These are phyloP conservation scores for Calocybe gangraenosa DNA, from an alignment of 768 basidiomycete species.

Conservation along the genomic window DNA sequence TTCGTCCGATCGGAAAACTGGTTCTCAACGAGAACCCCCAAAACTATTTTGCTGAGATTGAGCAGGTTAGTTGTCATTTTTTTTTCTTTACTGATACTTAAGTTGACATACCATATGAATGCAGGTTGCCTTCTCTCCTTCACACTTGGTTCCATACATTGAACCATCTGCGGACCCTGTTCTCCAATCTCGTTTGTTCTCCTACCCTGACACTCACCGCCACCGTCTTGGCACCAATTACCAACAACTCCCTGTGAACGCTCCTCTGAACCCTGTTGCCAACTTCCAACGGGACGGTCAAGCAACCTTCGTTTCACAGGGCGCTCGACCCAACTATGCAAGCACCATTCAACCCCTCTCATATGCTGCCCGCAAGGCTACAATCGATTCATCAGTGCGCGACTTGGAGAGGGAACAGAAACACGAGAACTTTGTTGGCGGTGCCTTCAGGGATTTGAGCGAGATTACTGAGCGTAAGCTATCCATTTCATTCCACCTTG, in stretches of 20 bases:
- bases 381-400: conserved; percentile 36
- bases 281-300: conserved; percentile 94
- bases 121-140: conserved; percentile 83
- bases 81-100: conserved; percentile 4
- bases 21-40: conserved; percentile 73
- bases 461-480: conserved; percentile 76
- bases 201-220: conserved; percentile 87
- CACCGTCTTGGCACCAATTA: conserved; percentile 81
- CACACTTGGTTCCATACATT: conserved; percentile 83
- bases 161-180: conserved; percentile 92
- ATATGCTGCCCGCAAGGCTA: conserved; percentile 50
- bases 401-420: conserved; percentile 35
- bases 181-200: conserved; percentile 91
- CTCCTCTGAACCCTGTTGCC: conserved; percentile 63
- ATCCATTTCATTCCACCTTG: conserved; percentile 10
- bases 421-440: conserved; percentile 77
- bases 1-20: conserved; percentile 83
- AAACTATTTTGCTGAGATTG: conserved; percentile 94
- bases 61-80: conserved; percentile 58
- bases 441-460: conserved; percentile 63
- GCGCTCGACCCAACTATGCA: conserved; percentile 83
- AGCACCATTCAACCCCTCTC: conserved; percentile 68
- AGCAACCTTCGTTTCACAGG: conserved; percentile 71
- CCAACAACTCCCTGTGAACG: conserved; percentile 86
- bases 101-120: conserved; percentile 21